These are phyloP conservation scores for Serendipita indica DNA, from an alignment of 768 basidiomycete species.

Conservation along the genomic window DNA sequence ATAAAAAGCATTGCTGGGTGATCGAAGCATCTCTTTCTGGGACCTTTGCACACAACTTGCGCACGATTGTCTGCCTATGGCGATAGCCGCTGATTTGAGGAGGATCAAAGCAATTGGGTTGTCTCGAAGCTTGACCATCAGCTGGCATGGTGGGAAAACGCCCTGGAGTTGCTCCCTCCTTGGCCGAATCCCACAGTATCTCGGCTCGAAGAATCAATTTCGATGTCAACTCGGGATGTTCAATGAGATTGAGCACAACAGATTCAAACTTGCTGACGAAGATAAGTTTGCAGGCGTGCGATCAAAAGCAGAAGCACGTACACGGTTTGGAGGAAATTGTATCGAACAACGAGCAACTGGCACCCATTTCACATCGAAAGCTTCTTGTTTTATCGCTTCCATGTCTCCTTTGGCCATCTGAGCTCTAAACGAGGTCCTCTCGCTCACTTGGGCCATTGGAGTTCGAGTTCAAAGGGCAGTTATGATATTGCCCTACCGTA, in stretches of 20 bases:
- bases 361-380: no score
- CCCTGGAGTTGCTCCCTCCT: neutral
- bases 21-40: conserved; percentile 60
- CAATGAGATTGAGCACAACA: conserved; percentile 55
- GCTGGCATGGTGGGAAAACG: conserved; percentile 15
- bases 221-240: conserved; percentile 89
- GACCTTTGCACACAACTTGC: conserved; percentile 60
- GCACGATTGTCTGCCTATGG: conserved; percentile 40
- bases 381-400: no score
- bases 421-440: no score
- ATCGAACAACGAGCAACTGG: no score
- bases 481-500: no score
- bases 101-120: conserved; percentile 13
- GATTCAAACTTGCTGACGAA: conserved; percentile 44
- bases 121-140: conserved; percentile 16
- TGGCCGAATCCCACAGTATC: conserved; percentile 19
- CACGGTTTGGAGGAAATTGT: no score
- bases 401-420: no score
- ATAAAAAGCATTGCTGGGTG: conserved; percentile 70
- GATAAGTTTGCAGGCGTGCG: neutral
- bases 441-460: no score
- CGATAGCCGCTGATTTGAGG: conserved; percentile 28
- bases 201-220: conserved; percentile 82
- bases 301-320: no score
- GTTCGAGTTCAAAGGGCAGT: no score